A percentile compares a stretch with the other conserved stretches of the same genome.
These are phyloP conservation scores for Trichoderma parareesei DNA, from an alignment of 495 filamentous ascomycete genomes.

Conservation along the genomic window DNA sequence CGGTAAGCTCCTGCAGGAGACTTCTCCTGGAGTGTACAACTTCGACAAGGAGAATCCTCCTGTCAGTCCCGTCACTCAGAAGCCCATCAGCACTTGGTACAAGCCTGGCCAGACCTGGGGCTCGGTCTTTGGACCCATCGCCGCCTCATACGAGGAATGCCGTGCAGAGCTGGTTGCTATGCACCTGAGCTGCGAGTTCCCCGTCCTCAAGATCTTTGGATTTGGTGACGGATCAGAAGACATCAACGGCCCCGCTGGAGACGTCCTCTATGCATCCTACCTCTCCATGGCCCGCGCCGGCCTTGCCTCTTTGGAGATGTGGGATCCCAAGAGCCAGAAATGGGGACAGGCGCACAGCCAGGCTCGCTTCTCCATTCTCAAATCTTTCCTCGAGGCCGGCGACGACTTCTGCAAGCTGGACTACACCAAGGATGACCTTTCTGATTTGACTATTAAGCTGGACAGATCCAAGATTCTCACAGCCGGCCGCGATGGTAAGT, in stretches of 20 bases:
- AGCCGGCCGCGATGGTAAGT: slow-evolving; percentile 44
- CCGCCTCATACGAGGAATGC: slow-evolving; percentile 73
- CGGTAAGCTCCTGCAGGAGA: slow-evolving; percentile 91
- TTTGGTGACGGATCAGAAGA: slow-evolving; percentile 67
- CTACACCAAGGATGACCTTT: slow-evolving; percentile 65
- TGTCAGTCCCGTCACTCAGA: slow-evolving; percentile 64
- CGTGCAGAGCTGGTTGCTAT: slow-evolving; percentile 83
- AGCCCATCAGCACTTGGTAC: slow-evolving; percentile 78
- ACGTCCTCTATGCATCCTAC: slow-evolving; percentile 79
- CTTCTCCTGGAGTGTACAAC: slow-evolving; percentile 70
- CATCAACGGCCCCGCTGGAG: slow-evolving; percentile 67
- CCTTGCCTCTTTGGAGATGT: slow-evolving; percentile 74
- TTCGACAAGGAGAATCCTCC: slow-evolving; percentile 77
- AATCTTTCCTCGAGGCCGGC: slow-evolving; percentile 78
- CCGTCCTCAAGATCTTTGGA: slow-evolving; percentile 83
- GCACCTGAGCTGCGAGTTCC: slow-evolving; percentile 83
- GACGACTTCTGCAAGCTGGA: slow-evolving; percentile 74
- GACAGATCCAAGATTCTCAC: slow-evolving; percentile 76
- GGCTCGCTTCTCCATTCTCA: slow-evolving; percentile 83
- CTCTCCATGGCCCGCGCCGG: slow-evolving; percentile 89
- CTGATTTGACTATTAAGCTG: slow-evolving; percentile 69
- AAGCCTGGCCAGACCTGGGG: slow-evolving; percentile 93
- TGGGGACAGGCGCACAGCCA: slow-evolving; percentile 96
- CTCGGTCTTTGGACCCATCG: slow-evolving; percentile 78
- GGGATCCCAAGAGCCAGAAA: slow-evolving; percentile 77